These are phyloP conservation scores for Magnaporthiopsis rhizophila DNA, from an alignment of 2,329 filamentous ascomycete species.

Conservation along the genomic window DNA sequence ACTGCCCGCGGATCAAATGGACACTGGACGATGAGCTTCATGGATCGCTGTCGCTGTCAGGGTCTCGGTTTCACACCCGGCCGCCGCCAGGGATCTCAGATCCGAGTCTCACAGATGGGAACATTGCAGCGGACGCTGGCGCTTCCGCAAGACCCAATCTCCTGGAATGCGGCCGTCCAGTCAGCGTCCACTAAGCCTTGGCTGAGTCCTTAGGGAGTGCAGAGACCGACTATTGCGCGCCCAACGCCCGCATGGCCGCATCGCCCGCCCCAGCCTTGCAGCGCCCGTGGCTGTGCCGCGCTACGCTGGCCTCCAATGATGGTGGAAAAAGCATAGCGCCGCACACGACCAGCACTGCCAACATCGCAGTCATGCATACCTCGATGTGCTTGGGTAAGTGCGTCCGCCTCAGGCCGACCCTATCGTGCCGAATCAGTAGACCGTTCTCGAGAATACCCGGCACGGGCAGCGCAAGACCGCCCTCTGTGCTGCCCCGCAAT, in stretches of 20 bases:
- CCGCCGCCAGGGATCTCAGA: neutral
- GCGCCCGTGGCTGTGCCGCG: neutral
- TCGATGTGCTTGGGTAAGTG: neutral
- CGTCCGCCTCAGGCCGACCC: neutral
- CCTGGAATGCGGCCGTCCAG: neutral
- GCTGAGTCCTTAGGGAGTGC: neutral
- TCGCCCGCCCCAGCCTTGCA: neutral
- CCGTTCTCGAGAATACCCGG: neutral
- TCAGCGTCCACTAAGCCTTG: neutral
- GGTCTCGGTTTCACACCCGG: neutral
- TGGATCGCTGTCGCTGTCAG: neutral
- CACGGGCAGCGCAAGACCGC: neutral
- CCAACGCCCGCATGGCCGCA: neutral
- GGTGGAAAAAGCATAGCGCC: neutral
- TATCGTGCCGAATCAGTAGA: neutral
- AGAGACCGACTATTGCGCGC: neutral
- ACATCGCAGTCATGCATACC: neutral
- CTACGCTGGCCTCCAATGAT: neutral
- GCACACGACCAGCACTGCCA: neutral
- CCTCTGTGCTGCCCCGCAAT: neutral
- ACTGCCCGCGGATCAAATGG: neutral
- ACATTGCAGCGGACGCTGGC: neutral
- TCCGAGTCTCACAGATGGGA: neutral
- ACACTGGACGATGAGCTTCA: neutral
- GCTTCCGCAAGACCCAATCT: neutral